phyloP scores from a whole-genome alignment of 2,329 filamentous ascomycete genomes.

The Colletotrichum plurivorum region DNA sequence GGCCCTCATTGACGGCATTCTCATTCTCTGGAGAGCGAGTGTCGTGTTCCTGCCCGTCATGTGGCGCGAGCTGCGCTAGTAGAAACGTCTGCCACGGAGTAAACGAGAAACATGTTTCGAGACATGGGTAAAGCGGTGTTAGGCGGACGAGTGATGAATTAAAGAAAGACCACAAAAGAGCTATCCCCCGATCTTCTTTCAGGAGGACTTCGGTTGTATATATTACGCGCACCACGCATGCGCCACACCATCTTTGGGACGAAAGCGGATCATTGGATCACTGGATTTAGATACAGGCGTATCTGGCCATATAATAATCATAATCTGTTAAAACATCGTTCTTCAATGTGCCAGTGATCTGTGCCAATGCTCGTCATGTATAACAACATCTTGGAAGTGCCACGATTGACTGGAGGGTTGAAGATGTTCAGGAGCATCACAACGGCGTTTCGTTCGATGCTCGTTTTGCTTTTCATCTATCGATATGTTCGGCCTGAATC shows the following conservation, averaged over 20 bases:
- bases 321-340: conserved; percentile 17
- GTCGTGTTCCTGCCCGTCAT: conserved; percentile 88
- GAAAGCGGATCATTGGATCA: conserved; percentile 37
- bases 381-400: no score
- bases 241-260: conserved; percentile 22
- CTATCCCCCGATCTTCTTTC: conserved; percentile 12
- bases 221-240: conserved; percentile 15
- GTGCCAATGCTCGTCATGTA: no score
- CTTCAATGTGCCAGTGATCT: no score
- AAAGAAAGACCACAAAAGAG: conserved; percentile 7
- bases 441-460: no score
- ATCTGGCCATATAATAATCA: conserved; percentile 26
- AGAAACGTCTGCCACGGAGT: not conserved
- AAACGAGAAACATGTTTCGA: conserved; percentile 19
- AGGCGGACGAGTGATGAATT: conserved; percentile 26
- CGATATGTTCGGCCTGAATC: no score
- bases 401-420: no score
- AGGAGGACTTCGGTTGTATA: conserved; percentile 28
- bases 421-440: no score
- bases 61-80: conserved; percentile 71
- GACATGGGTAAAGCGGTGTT: conserved; percentile 30
- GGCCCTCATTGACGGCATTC: conserved; percentile 73
- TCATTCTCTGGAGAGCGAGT: conserved; percentile 85
- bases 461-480: no score
- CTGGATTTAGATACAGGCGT: conserved; percentile 15